Base-by-base conservation (phyloP, 2,329 filamentous ascomycete species). In the Arachnopeziza araneosa region DNA sequence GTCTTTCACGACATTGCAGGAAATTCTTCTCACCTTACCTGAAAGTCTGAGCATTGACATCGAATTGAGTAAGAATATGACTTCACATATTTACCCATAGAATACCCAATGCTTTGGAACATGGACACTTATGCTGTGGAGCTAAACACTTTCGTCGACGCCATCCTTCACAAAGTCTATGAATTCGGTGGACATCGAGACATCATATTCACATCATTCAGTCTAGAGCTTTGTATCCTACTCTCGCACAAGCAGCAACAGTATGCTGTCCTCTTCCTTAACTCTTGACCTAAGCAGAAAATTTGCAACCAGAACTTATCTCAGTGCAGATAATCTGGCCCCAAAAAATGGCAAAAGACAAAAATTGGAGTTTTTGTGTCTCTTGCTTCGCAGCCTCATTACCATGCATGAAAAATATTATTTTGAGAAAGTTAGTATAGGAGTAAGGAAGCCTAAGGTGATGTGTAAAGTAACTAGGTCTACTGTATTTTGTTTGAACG, bases 91-190 rank as follows among this genome's bases (percentile, higher is more conserved):
- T 8, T 30, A 26, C 8, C n/a, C 12, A 30, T 36, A 61, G 61
- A 63, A 55, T 63, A 63, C 49, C 59, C 61, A 14, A 61, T 61
- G 59, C 61, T 61, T 26, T 59, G 54, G 57, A 57, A 59, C 57
- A 63, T 61, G 51, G 61, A 61, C 30, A 14, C 54, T 24, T 59
- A 58, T 50, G 53, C 36, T 6, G 36, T 61, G 4, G 54, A 61
- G 22, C 10, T 58, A n/a, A 63, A 63, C 54, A 24, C 8, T 1
- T 61, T 61, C 51, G 36, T 58, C 50, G 59, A 61, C 24, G 44
- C 56, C 17, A 53, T 54, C n/a, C 56, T 63, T 9, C 8, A 53
- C 12, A 53, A 26, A 26, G 36, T 60, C n/a, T 57, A 48, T 21
- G 36, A 4, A 17, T 32, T 52, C 52, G 55, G 50, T 32, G 22